Percentiles rank a stretch among this genome's conserved stretches.
Conservation (phyloP, 2,329 filamentous ascomycete genomes). For the Fusarium palustre region DNA sequence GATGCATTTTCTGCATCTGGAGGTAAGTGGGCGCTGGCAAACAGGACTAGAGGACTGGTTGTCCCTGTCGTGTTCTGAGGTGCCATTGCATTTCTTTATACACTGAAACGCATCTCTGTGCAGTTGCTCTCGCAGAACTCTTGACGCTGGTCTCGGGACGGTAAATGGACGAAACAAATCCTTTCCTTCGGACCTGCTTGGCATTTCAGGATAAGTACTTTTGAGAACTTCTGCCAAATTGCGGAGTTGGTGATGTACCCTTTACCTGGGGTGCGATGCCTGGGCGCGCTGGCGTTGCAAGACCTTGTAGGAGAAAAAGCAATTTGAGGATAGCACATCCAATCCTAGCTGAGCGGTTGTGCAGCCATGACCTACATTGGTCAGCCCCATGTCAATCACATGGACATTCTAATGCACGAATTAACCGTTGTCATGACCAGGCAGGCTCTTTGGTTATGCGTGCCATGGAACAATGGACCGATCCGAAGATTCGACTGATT, state of each 20-base stretch:
- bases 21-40: constrained; percentile 1
- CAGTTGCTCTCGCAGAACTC: constrained; percentile 10
- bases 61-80: constrained; percentile 13
- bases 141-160: constrained; percentile 16
- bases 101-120: constrained; percentile 19
- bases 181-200: constrained; percentile 21
- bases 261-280: constrained; percentile 34
- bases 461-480: constrained; percentile 38
- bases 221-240: constrained; percentile 30
- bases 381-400: constrained; percentile 46
- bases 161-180: constrained; percentile 17
- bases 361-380: constrained; percentile 42
- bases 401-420: constrained; percentile 42
- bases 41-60: constrained; percentile 15
- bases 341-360: constrained; percentile 41
- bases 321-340: constrained; percentile 40
- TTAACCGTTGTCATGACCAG: constrained; percentile 37
- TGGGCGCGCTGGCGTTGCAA: constrained; percentile 32
- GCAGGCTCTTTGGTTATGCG: constrained; percentile 39
- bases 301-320: constrained; percentile 34
- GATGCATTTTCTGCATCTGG: constrained; percentile 20
- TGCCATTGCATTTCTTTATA: constrained; percentile 25
- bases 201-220: constrained; percentile 30
- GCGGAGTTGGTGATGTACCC: constrained; percentile 34
- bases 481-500: constrained; percentile 40